These are phyloP conservation scores for Fusarium sp. DNA, from an alignment of 2,329 filamentous ascomycete genomes.

Conservation along the genomic window DNA sequence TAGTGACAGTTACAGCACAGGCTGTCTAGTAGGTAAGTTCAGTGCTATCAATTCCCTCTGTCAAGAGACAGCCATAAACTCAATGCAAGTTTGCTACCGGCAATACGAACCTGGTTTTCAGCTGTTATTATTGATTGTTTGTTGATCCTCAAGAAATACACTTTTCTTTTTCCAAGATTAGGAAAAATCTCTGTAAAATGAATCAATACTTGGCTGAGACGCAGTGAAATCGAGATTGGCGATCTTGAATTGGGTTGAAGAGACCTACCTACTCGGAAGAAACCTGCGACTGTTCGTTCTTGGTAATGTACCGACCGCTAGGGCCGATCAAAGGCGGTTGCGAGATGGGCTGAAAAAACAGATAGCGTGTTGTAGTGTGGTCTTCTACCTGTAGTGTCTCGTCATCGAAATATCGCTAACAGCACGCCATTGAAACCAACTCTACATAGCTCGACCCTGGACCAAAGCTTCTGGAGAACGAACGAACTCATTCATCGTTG, in stretches of 20 bases:
- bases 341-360: slow-evolving; percentile 17
- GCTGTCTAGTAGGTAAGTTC: not conserved
- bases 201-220: slow-evolving; percentile 33
- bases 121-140: slow-evolving; percentile 6
- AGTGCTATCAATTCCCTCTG: slow-evolving; percentile 6
- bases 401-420: slow-evolving; percentile 39
- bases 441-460: slow-evolving; percentile 14
- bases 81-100: slow-evolving; percentile 16
- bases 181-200: slow-evolving; percentile 33
- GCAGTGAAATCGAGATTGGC: slow-evolving; percentile 44
- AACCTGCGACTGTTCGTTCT: slow-evolving; percentile 23
- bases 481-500: not conserved
- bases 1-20: not conserved
- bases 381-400: slow-evolving; percentile 20
- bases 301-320: slow-evolving; percentile 7
- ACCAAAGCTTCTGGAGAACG: slow-evolving; percentile 25
- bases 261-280: not conserved
- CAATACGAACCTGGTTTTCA: slow-evolving; percentile 16
- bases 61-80: slow-evolving; percentile 5
- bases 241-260: slow-evolving; percentile 30
- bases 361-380: slow-evolving; percentile 1
- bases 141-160: slow-evolving; percentile 17
- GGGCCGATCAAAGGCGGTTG: slow-evolving; percentile 34
- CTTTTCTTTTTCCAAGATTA: slow-evolving; percentile 18
- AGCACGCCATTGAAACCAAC: slow-evolving; percentile 24